Evolutionary conservation across 495 filamentous ascomycete species (phyloP).

Genomic region (Talaromyces proteolyticus): DNA sequence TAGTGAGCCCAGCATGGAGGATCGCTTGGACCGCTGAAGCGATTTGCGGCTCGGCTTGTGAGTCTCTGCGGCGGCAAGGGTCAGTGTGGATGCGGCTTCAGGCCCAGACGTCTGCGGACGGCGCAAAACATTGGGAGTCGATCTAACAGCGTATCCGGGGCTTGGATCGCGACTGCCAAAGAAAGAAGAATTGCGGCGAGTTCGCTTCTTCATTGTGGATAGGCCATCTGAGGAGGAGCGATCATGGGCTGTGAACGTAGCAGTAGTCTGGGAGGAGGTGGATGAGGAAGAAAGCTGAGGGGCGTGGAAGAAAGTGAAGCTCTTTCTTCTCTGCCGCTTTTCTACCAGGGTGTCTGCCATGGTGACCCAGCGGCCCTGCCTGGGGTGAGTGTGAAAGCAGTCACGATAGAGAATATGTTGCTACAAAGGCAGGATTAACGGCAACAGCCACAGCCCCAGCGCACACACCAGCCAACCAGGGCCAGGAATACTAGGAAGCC

Average conservation of each 20-base stretch:
- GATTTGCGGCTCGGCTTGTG: constrained; percentile 35
- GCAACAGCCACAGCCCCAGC: no score
- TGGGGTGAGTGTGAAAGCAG: neutral
- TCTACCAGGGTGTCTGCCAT: constrained; percentile 32
- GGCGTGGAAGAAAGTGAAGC: constrained; percentile 23
- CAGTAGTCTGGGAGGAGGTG: constrained; percentile 15
- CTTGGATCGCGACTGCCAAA: constrained; percentile 28
- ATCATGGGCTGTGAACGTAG: constrained; percentile 19
- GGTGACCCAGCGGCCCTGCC: constrained; percentile 9
- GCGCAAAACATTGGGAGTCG: constrained; percentile 17
- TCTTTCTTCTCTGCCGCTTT: constrained; percentile 41
- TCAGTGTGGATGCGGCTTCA: constrained; percentile 16
- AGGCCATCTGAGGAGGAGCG: constrained; percentile 34
- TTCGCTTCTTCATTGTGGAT: constrained; percentile 27
- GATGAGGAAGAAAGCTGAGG: constrained; percentile 25
- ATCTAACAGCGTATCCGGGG: constrained; percentile 13
- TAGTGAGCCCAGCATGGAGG: constrained; percentile 53
- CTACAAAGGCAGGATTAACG: constrained; percentile 2
- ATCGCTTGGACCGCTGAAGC: constrained; percentile 39
- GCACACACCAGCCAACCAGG: constrained; percentile 3
- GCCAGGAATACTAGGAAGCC: neutral
- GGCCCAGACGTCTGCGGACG: constrained; percentile 26
- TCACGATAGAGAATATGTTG: neutral
- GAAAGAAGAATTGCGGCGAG: constrained; percentile 40
- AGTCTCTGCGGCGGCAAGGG: constrained; percentile 19